Percentiles rank a stretch among this genome's conserved stretches.
Evolutionary conservation across 371 early-diverging fungal genomes (phyloP).

Genomic region (Mucor mucedo): DNA sequence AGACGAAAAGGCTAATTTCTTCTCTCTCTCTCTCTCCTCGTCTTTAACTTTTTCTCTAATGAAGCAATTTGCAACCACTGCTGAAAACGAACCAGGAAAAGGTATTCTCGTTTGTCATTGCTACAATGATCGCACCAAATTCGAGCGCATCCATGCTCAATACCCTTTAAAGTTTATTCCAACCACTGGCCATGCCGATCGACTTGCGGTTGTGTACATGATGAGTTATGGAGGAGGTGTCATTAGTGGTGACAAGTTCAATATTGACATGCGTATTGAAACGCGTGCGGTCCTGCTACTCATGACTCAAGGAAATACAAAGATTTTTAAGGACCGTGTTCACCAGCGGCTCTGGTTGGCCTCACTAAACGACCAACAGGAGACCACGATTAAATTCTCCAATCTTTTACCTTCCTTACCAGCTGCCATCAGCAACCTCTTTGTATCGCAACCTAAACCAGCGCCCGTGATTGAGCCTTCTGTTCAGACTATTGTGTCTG

Average conservation of each 20-base stretch:
- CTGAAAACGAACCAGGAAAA: conserved; percentile 39
- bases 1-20: too few relatives aligned
- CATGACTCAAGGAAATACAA: conserved; percentile 81
- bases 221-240: conserved; percentile 83
- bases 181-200: conserved; percentile 43
- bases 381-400: conserved; percentile 17
- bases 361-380: conserved; percentile 14
- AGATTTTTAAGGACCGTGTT: conserved; percentile 63
- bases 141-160: conserved; percentile 52
- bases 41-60: conserved; percentile 1
- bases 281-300: conserved; percentile 60
- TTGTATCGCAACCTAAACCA: not conserved
- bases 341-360: conserved; percentile 35
- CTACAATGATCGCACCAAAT: conserved; percentile 34
- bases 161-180: conserved; percentile 57
- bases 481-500: conserved; percentile 49
- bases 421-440: not conserved
- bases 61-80: conserved; percentile 28
- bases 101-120: conserved; percentile 45
- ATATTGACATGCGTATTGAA: conserved; percentile 53
- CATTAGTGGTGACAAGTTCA: conserved; percentile 71
- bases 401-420: conserved; percentile 14
- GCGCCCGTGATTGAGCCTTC: conserved; percentile 28
- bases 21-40: too few relatives aligned
- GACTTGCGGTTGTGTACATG: conserved; percentile 56